Evolutionary conservation across 768 basidiomycete species (phyloP).

Genomic region (Boletus sp.): DNA sequence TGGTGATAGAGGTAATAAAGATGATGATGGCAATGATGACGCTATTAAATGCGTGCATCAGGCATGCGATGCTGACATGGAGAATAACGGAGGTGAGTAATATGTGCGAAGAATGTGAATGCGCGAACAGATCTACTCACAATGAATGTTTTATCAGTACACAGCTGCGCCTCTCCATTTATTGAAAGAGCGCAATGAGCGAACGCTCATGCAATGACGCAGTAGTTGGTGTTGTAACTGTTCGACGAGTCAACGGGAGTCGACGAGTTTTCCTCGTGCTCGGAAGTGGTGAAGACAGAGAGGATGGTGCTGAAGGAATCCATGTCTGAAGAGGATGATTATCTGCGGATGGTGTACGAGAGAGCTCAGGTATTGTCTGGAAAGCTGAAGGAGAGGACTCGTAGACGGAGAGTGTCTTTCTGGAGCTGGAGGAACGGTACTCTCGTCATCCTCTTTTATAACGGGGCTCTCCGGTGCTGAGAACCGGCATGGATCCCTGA

Average conservation of each 20-base stretch:
- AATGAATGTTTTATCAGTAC: slow-evolving; percentile 14
- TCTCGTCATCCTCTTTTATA: slow-evolving; percentile 19
- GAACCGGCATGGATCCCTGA: no score
- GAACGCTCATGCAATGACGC: slow-evolving; percentile 21
- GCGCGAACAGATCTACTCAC: slow-evolving; percentile 13
- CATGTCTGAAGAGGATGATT: slow-evolving; percentile 14
- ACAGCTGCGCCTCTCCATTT: neutral
- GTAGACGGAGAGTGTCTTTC: slow-evolving; percentile 4
- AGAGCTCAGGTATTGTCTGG: neutral
- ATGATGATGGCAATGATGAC: neutral
- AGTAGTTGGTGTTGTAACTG: slow-evolving; percentile 6
- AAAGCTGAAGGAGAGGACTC: neutral
- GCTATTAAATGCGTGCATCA: slow-evolving; percentile 5
- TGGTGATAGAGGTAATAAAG: slow-evolving; percentile 1
- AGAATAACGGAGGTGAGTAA: slow-evolving; percentile 6
- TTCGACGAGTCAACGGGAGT: slow-evolving; percentile 13
- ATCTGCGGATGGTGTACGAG: neutral
- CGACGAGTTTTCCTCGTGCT: slow-evolving; percentile 9
- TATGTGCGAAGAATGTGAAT: neutral
- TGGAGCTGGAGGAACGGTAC: neutral
- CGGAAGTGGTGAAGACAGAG: slow-evolving; percentile 12
- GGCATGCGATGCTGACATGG: slow-evolving; percentile 6
- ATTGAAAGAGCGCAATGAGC: neutral
- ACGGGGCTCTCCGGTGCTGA: neutral
- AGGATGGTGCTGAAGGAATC: slow-evolving; percentile 20